Base-by-base conservation (phyloP, 108 stramenopile genomes). In the Cyclotella cryptica region DNA sequence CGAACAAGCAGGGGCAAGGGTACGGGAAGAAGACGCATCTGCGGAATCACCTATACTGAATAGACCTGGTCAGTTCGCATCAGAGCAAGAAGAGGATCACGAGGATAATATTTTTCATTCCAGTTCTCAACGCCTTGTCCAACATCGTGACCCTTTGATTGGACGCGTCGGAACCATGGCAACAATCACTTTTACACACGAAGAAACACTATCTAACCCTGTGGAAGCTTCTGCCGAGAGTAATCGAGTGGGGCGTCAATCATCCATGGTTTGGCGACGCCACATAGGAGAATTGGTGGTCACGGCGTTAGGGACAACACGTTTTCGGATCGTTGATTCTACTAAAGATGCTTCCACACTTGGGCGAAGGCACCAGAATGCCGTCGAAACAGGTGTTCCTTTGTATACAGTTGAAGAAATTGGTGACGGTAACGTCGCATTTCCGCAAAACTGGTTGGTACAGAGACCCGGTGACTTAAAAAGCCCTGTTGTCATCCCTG, bases 121-220 rank as follows among this genome's bases (percentile, higher is more conserved):
- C 13, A 45, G 42, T 55, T 11, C 35, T 39, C 9, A 27, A 51
- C 65, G 24, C 5, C 43, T 7, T 18, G 18, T 21, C 54, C 57
- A 29, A 17, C 51, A 72, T 19, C n/a, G 15, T 35, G 84, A 88
- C 76, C 83, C 88, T 18, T 76, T 79, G 18, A 64, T 87, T 35
- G 92, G 90, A 24, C 67, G 90, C 14, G 84, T 93, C 18, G 92
- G 92, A 12, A 93, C 92, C 8, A 80, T 91, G 66, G 92, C 88
- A 4, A 91, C 89, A 10, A 78, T 93, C 24, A 81, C 69, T 22
- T 88, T 84, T 49, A 92, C 92, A 22, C 92, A 92, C 28, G 89
- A 85, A 80, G 89, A 84, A 70, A 46, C 79, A 21, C 39, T 28
- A 11, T 47, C 45, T n/a, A 35, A 35, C 29, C 26, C 51, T 5